phyloP scores from a whole-genome alignment of 768 basidiomycete genomes.

The Boletus rufocinnamomeus region DNA sequence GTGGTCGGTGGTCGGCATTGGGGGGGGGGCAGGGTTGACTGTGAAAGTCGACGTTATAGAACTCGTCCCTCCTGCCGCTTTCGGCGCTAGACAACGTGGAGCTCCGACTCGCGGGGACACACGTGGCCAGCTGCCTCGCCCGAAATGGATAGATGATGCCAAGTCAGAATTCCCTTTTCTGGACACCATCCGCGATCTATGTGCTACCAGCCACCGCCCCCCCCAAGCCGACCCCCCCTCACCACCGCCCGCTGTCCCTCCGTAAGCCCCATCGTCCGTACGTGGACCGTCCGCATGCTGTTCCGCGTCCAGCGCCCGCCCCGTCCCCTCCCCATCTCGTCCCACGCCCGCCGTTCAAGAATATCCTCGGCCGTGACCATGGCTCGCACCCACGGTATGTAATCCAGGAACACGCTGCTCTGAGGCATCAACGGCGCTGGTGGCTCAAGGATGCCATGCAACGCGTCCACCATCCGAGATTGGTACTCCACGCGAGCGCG shows the following conservation, averaged over 20 bases:
- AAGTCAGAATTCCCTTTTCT: not conserved
- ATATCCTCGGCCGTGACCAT: constrained; percentile 70
- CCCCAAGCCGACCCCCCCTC: constrained; percentile 21
- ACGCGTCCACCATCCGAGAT: constrained; percentile 43
- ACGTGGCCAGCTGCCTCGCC: constrained; percentile 30
- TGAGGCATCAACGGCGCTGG: constrained; percentile 46
- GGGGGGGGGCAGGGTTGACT: not conserved
- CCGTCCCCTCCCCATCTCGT: constrained; percentile 26
- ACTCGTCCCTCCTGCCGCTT: constrained; percentile 23
- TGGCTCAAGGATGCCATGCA: constrained; percentile 50
- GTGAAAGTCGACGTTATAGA: constrained; percentile 36
- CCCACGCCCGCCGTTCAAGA: constrained; percentile 35
- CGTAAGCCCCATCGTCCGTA: constrained; percentile 44
- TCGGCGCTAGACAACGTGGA: constrained; percentile 32
- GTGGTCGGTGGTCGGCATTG: constrained; percentile 21
- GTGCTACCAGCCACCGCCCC: not conserved
- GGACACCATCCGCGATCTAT: not conserved
- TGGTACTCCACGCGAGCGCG: constrained; percentile 49
- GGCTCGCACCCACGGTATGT: constrained; percentile 63
- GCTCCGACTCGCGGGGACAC: constrained; percentile 29
- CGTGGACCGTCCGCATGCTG: constrained; percentile 48
- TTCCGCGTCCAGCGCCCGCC: constrained; percentile 58
- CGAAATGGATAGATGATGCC: constrained; percentile 29
- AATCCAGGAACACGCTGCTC: constrained; percentile 59
- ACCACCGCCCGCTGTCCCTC: constrained; percentile 40